These are phyloP conservation scores for Lactarius quietus DNA, from an alignment of 768 basidiomycete species.

Conservation along the genomic window DNA sequence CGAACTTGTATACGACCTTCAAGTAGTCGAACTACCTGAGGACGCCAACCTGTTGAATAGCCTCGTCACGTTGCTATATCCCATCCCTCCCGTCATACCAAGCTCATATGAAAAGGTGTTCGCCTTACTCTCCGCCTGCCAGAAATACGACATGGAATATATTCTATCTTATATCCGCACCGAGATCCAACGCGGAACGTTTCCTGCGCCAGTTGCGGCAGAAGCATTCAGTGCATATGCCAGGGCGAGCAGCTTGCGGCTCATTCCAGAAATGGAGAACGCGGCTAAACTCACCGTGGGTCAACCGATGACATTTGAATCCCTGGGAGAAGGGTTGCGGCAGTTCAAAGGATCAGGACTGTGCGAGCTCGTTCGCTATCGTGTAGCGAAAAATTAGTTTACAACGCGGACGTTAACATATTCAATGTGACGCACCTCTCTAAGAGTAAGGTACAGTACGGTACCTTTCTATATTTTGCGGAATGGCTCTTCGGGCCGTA, in stretches of 20 bases:
- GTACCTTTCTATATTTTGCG: too few relatives aligned
- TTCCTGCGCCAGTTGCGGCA: too few relatives aligned
- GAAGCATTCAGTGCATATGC: conserved; percentile 23
- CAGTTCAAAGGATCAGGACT: conserved; percentile 1
- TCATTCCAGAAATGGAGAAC: not conserved
- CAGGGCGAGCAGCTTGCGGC: conserved; percentile 10
- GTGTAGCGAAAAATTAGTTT: not conserved
- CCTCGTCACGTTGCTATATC: conserved; percentile 8
- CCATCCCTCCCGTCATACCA: not conserved
- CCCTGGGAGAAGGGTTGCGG: not conserved
- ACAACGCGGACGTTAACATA: too few relatives aligned
- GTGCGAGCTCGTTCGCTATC: conserved; percentile 1
- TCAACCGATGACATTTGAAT: conserved; percentile 11
- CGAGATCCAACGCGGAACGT: too few relatives aligned
- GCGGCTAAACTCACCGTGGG: not conserved
- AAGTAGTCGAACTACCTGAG: too few relatives aligned
- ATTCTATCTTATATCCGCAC: too few relatives aligned
- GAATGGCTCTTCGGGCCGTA: too few relatives aligned
- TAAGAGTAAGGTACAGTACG: too few relatives aligned
- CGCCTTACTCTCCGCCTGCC: too few relatives aligned
- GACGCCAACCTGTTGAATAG: not conserved
- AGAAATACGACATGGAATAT: too few relatives aligned
- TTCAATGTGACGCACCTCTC: too few relatives aligned
- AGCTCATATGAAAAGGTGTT: too few relatives aligned
- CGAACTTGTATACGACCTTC: not conserved